A percentile compares a stretch with the other conserved stretches of the same genome.
Conservation (phyloP, 768 basidiomycete species). For the Neoboletus subvelutipes region DNA sequence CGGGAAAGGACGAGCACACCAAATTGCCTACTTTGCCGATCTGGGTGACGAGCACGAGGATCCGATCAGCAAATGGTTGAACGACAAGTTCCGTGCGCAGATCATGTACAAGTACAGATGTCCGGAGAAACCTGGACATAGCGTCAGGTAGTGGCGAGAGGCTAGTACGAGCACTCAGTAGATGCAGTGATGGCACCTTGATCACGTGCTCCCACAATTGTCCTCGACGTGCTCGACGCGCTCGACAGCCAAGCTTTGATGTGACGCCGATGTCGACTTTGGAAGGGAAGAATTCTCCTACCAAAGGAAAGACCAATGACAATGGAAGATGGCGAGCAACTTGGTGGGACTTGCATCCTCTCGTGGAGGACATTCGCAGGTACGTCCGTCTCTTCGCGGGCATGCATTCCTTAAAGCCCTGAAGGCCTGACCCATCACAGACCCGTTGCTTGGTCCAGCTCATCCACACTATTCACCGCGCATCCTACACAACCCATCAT, state of each 20-base stretch:
- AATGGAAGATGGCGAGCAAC: conserved; percentile 55
- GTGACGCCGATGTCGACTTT: conserved; percentile 22
- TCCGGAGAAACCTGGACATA: conserved; percentile 38
- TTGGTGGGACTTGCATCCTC: conserved; percentile 74
- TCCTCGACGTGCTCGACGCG: neutral
- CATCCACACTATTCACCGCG: conserved; percentile 67
- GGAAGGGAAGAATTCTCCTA: conserved; percentile 35
- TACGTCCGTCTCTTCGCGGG: conserved; percentile 23
- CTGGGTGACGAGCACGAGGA: conserved; percentile 87
- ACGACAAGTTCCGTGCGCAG: conserved; percentile 70
- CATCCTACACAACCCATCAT: conserved; percentile 63
- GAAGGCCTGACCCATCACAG: conserved; percentile 36
- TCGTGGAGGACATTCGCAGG: conserved; percentile 58
- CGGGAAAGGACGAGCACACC: conserved; percentile 41
- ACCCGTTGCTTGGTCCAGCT: conserved; percentile 68
- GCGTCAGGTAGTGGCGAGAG: neutral
- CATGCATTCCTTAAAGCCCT: neutral
- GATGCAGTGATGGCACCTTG: too few species aligned
- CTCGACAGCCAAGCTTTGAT: neutral
- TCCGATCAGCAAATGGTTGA: conserved; percentile 77
- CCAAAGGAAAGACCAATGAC: conserved; percentile 56
- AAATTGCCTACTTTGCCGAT: conserved; percentile 86
- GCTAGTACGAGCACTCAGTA: too few species aligned
- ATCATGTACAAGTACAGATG: conserved; percentile 52
- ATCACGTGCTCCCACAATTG: conserved; percentile 2